A percentile compares a stretch with the other conserved stretches of the same genome.
Conservation (phyloP, 495 filamentous ascomycete genomes). For the Neurospora sp. region DNA sequence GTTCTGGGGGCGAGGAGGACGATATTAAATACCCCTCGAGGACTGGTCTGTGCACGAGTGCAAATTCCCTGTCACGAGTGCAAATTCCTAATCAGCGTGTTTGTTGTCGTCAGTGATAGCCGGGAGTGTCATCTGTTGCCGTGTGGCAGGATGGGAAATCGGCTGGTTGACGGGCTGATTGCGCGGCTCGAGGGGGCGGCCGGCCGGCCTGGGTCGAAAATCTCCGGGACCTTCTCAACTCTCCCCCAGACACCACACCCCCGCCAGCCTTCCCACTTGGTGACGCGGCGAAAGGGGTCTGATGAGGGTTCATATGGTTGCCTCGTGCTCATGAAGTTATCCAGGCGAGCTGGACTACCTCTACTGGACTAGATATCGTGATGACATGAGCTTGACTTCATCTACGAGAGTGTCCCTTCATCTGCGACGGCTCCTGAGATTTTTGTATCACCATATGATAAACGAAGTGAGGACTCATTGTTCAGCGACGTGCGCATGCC, state of each 20-base stretch:
- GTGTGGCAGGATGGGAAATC: not conserved
- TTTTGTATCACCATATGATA: not conserved
- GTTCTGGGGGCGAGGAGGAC: not conserved
- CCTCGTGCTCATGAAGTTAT: not conserved
- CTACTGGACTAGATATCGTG: not conserved
- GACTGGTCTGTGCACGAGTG: slow-evolving; percentile 6
- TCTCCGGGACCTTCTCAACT: not conserved
- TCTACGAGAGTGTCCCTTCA: not conserved
- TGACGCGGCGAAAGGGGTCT: not conserved
- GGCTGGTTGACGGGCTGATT: not conserved
- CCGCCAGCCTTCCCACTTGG: not conserved
- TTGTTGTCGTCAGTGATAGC: not conserved
- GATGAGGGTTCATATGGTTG: not conserved
- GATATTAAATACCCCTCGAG: not conserved
- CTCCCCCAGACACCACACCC: not conserved
- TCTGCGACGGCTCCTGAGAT: not conserved
- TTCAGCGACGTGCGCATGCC: not conserved
- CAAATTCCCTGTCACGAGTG: not conserved
- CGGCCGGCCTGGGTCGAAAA: not conserved
- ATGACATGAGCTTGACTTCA: not conserved
- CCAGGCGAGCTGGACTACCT: not conserved
- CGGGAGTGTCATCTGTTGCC: not conserved
- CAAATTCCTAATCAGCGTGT: not conserved
- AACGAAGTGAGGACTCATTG: not conserved
- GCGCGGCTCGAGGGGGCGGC: not conserved